Conservation (phyloP, 352 stramenopile species). For the Globisporangium lucens region DNA sequence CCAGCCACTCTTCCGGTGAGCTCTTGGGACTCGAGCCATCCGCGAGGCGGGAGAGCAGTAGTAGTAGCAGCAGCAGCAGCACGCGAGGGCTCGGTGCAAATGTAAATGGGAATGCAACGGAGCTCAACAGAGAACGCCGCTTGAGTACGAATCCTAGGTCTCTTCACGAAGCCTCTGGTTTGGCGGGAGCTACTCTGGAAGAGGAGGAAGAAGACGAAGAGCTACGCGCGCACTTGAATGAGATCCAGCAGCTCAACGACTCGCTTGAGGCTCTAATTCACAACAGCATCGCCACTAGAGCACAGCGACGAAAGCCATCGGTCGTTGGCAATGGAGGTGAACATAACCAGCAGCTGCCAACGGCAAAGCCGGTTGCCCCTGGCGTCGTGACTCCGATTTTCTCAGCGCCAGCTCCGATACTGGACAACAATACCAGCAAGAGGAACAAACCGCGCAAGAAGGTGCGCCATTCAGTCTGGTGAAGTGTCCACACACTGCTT, state of each 20-base stretch:
- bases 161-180: too few species aligned
- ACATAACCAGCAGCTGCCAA: background rate
- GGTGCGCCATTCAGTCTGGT: background rate
- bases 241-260: conserved; percentile 42
- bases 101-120: background rate
- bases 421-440: background rate
- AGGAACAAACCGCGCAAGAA: conserved; percentile 1
- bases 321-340: background rate
- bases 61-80: background rate
- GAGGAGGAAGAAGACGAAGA: conserved; percentile 32
- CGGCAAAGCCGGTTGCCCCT: background rate
- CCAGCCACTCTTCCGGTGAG: background rate
- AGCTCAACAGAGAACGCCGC: background rate
- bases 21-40: background rate
- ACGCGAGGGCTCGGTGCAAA: background rate
- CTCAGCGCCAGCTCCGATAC: background rate
- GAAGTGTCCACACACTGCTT: too few species aligned
- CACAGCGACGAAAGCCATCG: conserved; percentile 1
- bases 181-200: conserved; percentile 7
- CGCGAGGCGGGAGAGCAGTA: background rate
- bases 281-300: background rate
- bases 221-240: conserved; percentile 37
- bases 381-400: conserved; percentile 21
- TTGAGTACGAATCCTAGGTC: background rate
- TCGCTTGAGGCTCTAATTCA: conserved; percentile 11